Evolutionary conservation across 192 early-diverging fungal species (phyloP).

Genomic region (Linnemannia schmuckeri): DNA sequence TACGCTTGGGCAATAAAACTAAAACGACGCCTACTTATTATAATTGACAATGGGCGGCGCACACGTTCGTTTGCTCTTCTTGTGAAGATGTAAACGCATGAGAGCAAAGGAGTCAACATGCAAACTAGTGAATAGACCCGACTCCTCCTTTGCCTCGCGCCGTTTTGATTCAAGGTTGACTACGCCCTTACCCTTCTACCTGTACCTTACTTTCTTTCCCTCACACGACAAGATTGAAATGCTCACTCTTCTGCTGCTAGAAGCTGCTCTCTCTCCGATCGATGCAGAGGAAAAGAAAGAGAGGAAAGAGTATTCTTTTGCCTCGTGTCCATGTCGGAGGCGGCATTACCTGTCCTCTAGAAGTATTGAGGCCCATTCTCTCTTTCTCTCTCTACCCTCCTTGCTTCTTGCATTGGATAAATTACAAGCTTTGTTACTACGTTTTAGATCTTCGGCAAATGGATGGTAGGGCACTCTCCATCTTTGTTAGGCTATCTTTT

Average conservation of each 20-base stretch:
- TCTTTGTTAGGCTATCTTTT: neutral
- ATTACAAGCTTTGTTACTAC: neutral
- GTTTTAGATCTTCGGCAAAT: no score
- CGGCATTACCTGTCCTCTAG: neutral
- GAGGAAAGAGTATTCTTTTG: neutral
- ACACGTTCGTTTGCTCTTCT: neutral
- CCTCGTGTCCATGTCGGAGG: constrained; percentile 5
- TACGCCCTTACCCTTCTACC: no score
- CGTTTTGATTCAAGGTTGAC: no score
- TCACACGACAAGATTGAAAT: neutral
- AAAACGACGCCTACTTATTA: neutral
- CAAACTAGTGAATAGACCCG: no score
- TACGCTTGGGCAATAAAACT: neutral
- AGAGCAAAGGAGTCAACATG: no score
- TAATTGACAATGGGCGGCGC: neutral
- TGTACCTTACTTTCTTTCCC: no score
- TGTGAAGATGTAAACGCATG: no score
- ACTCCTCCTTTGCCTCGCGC: no score
- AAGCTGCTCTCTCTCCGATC: neutral
- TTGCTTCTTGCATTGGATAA: neutral
- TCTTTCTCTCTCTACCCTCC: neutral
- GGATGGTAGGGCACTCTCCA: neutral
- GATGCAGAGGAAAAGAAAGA: neutral
- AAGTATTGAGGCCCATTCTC: neutral
- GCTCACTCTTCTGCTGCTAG: neutral